A percentile compares a stretch with the other conserved stretches of the same genome.
phyloP scores from a whole-genome alignment of 257 asterid genomes.

The Nyctanthes arbortristis region DNA sequence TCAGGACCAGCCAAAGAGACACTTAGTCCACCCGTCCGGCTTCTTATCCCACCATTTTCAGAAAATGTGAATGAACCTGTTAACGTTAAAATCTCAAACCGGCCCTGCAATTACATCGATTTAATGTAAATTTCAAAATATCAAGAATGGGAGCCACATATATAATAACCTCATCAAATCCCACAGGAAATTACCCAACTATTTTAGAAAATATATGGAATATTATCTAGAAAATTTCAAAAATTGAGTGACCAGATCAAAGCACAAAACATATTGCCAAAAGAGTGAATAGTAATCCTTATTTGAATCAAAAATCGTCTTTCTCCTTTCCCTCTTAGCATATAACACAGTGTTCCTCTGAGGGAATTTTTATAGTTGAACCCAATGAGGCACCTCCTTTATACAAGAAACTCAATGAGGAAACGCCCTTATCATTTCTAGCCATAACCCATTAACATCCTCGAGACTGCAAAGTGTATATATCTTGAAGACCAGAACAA shows the following conservation, averaged over 20 bases:
- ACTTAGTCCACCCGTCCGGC: slow-evolving; percentile 81
- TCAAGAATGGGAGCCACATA: too few species aligned
- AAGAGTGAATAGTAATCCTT: neutral
- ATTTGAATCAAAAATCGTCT: too few species aligned
- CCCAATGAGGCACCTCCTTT: too few species aligned
- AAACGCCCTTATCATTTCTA: too few species aligned
- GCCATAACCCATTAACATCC: neutral
- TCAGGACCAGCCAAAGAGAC: slow-evolving; percentile 88
- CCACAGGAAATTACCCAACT: neutral
- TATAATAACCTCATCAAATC: neutral
- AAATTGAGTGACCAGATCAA: neutral
- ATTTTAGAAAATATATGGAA: too few species aligned
- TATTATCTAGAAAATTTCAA: neutral
- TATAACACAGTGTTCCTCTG: too few species aligned
- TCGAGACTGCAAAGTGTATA: too few species aligned
- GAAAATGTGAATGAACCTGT: slow-evolving; percentile 75
- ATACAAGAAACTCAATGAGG: too few species aligned
- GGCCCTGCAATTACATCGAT: slow-evolving; percentile 61
- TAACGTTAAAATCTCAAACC: slow-evolving; percentile 82
- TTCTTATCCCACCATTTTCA: slow-evolving; percentile 65
- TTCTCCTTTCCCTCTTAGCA: too few species aligned
- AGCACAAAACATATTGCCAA: neutral
- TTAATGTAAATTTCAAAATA: neutral
- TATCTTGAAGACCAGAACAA: neutral
- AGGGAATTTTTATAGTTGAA: too few species aligned